These are phyloP conservation scores for Diaporthe batatas DNA, from an alignment of 2,329 filamentous ascomycete genomes.

Conservation along the genomic window DNA sequence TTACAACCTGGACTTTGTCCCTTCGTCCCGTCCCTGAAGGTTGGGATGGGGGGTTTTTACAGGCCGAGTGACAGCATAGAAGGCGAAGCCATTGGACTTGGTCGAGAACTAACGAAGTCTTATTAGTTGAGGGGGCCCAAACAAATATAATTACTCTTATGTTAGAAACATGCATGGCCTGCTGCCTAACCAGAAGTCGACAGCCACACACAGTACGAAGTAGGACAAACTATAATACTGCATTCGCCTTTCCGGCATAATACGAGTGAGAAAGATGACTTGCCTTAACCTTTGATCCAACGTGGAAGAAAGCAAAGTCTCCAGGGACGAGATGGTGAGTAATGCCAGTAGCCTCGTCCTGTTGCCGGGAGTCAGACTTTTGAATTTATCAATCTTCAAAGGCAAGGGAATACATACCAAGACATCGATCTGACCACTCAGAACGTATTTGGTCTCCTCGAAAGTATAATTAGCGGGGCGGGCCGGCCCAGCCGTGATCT, in stretches of 20 bases:
- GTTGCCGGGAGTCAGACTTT: neutral
- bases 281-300: slow-evolving; percentile 6
- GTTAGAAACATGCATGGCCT: neutral
- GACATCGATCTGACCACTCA: neutral
- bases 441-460: slow-evolving; percentile 17
- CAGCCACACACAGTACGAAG: neutral
- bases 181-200: neutral
- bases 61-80: slow-evolving; percentile 7
- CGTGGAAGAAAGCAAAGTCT: slow-evolving; percentile 23
- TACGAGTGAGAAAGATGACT: neutral
- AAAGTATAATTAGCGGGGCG: slow-evolving; percentile 16
- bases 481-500: slow-evolving; percentile 13
- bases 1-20: neutral
- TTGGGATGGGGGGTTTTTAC: slow-evolving; percentile 2
- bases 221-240: no score
- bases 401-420: neutral
- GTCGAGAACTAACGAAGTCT: neutral
- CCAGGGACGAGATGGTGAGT: slow-evolving; percentile 20
- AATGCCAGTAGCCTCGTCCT: slow-evolving; percentile 19
- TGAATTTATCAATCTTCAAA: neutral
- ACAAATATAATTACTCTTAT: no score
- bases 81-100: slow-evolving; percentile 7
- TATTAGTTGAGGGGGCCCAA: neutral
- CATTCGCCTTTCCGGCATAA: no score
- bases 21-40: slow-evolving; percentile 9